Conservation (phyloP, 2,329 filamentous ascomycete species). For the Lasiodiplodia theobromae region DNA sequence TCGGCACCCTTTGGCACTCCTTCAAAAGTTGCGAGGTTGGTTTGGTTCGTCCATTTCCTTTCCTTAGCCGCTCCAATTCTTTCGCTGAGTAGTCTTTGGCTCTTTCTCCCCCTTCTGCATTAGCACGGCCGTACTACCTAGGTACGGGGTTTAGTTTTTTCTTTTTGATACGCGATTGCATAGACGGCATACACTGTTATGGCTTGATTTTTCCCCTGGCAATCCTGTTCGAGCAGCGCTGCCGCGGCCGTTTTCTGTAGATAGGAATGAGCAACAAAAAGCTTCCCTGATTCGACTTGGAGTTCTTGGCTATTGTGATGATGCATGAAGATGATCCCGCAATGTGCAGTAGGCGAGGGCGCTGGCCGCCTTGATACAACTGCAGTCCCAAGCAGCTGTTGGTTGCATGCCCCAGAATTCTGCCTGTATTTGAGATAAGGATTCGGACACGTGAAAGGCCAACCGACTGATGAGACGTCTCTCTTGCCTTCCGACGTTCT, state of each 20-base stretch:
- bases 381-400: constrained; percentile 6
- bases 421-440: background rate
- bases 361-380: constrained; percentile 6
- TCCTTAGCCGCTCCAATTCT: constrained; percentile 15
- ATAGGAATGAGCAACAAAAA: constrained; percentile 11
- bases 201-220: background rate
- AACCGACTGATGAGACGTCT: background rate
- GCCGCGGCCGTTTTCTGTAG: constrained; percentile 13
- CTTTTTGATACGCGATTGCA: constrained; percentile 2
- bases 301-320: background rate
- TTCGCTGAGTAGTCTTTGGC: constrained; percentile 1
- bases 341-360: background rate
- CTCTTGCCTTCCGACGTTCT: background rate
- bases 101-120: constrained; percentile 5
- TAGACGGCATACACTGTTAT: constrained; percentile 13
- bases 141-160: constrained; percentile 26
- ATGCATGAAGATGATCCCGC: background rate
- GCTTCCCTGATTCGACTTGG: background rate
- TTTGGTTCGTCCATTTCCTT: background rate
- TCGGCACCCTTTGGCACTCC: constrained; percentile 11
- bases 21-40: constrained; percentile 20
- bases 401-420: background rate
- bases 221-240: background rate
- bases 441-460: background rate
- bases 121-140: constrained; percentile 10